Evolutionary conservation across 208 protist genomes (phyloP).

Genomic region (Trypanosoma theileri): DNA sequence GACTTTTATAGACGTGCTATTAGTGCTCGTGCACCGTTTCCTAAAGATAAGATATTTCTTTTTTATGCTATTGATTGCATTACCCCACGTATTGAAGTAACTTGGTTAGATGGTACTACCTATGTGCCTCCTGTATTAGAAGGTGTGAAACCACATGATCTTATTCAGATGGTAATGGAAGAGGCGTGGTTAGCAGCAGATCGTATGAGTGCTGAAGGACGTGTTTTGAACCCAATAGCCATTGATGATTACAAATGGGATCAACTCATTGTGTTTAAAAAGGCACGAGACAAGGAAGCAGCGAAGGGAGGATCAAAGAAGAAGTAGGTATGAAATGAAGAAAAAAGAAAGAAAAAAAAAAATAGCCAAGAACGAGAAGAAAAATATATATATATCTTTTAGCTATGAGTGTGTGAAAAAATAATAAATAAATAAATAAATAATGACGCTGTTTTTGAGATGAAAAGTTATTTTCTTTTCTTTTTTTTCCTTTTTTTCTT

Average conservation of each 20-base stretch:
- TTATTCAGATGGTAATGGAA: constrained; percentile 93
- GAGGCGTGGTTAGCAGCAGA: constrained; percentile 87
- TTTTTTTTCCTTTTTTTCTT: no score
- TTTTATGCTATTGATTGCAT: constrained; percentile 86
- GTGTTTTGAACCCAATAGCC: constrained; percentile 75
- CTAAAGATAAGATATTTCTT: constrained; percentile 86
- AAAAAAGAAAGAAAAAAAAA: not conserved
- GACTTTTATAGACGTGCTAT: constrained; percentile 89
- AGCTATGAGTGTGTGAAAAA: not conserved
- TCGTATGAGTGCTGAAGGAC: constrained; percentile 79
- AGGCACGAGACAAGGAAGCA: constrained; percentile 78
- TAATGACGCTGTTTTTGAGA: no score
- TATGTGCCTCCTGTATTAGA: constrained; percentile 87
- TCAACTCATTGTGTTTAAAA: constrained; percentile 86
- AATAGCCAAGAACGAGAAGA: not conserved
- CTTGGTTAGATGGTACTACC: constrained; percentile 83
- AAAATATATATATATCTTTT: no score
- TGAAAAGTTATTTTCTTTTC: no score
- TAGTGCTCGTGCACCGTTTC: constrained; percentile 74
- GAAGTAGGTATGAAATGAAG: constrained; percentile 19
- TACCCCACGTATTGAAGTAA: constrained; percentile 88
- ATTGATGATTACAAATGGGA: constrained; percentile 93
- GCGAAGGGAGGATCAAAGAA: constrained; percentile 31
- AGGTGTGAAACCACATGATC: constrained; percentile 67
- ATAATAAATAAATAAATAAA: no score